Evolutionary conservation across 345 rosid genomes (phyloP), one percentile per base, ranked within the genome.

Genomic region (Microthlaspi erraticum): DNA sequence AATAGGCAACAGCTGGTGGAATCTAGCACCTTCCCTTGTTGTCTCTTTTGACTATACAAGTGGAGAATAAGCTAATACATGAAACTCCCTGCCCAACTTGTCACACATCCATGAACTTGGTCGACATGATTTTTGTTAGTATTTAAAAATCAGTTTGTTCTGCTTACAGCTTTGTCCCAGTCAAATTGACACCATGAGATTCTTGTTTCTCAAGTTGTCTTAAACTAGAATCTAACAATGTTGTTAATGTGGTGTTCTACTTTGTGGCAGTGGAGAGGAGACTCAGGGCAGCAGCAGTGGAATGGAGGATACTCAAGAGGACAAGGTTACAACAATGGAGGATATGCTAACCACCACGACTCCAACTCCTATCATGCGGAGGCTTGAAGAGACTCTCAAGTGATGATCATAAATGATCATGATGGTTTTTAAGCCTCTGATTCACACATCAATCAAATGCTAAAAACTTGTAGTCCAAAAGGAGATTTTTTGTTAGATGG

Each of bases 181-280:
- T 16, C 54, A 19, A 19, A 13, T 20, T 11, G 50, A 45, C 10
- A 45, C 17, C 23, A 60, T 16, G 29, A 36, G 36, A 19, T 36
- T 46, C 20, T 49, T 70, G 26, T 39, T 42, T 31, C 29, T 26
- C 29, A 26, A 26, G 29, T 26, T 26, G 29, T 26, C 29, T 26
- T 26, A 32, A 65, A 65, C 16, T 51, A 38, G 29, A 8, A 10
- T 26, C 58, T 65, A 14, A n/a, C 50, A 16, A 8, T 48, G 12
- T 10, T 66, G 1, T 23, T 19, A 42, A 57, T 36, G 19, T 58
- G 32, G 11, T 36, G n/a, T n/a, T 34, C 3, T 59, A 53, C 31
- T 46, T 13, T 57, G 67, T 69, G 63, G 17, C 92, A 92, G 98
- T 84, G 96, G 93, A 80, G 96, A 82, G 84, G 81, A 46, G 91